Conservation (phyloP, 805 yeast species). For the Limtongia smithiae region DNA sequence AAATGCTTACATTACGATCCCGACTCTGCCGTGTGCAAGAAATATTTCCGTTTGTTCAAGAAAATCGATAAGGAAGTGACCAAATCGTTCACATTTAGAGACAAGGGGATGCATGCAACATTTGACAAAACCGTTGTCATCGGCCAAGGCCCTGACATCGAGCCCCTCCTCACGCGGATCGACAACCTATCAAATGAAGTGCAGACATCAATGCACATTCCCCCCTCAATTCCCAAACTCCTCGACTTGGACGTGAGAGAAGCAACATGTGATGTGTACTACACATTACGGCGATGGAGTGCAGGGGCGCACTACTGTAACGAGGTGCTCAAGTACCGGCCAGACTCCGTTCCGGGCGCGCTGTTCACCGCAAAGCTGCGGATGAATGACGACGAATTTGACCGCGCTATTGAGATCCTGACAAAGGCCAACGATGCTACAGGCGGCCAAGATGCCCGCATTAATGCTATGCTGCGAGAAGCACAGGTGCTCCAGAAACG, state of each 20-base stretch:
- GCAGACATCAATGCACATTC: slow-evolving; percentile 5
- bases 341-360: slow-evolving; percentile 33
- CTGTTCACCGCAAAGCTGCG: slow-evolving; percentile 28
- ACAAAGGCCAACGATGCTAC: slow-evolving; percentile 25
- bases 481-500: slow-evolving; percentile 35
- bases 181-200: slow-evolving; percentile 20
- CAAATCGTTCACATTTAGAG: slow-evolving; percentile 13
- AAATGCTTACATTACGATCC: slow-evolving; percentile 76
- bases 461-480: slow-evolving; percentile 32
- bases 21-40: slow-evolving; percentile 61
- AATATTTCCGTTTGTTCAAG: slow-evolving; percentile 29
- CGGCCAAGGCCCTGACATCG: slow-evolving; percentile 17
- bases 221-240: slow-evolving; percentile 5
- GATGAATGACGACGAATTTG: slow-evolving; percentile 29
- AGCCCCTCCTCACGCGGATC: slow-evolving; percentile 23
- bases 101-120: slow-evolving; percentile 15
- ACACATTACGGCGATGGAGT: slow-evolving; percentile 30
- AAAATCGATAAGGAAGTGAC: slow-evolving; percentile 22
- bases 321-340: slow-evolving; percentile 31
- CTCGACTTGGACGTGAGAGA: slow-evolving; percentile 28
- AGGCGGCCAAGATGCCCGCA: slow-evolving; percentile 26
- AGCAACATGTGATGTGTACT: slow-evolving; percentile 31
- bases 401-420: slow-evolving; percentile 33
- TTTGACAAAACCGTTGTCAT: slow-evolving; percentile 7
- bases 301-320: slow-evolving; percentile 33